Evolutionary conservation across 164 flowering plant genomes (phyloP).

Genomic region (Aristolochia fimbriata): DNA sequence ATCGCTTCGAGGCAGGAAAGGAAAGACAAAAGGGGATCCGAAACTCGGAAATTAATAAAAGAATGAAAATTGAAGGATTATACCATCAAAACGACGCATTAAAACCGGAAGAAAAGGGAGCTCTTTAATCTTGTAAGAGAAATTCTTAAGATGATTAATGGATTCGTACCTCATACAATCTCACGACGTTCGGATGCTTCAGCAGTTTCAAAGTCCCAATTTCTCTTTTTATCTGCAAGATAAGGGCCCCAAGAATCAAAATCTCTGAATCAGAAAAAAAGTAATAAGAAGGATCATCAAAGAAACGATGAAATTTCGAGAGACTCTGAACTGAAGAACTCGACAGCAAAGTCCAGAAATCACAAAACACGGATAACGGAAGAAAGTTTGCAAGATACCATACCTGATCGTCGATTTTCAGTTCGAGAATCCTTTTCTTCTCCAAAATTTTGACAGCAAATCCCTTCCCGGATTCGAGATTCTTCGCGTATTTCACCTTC

Average conservation of each 20-base stretch:
- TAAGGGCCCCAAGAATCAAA: background rate
- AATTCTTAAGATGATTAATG: background rate
- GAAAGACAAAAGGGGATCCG: background rate
- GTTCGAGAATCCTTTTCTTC: slow-evolving; percentile 47
- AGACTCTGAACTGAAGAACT: background rate
- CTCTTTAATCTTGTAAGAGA: background rate
- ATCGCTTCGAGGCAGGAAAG: background rate
- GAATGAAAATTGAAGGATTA: background rate
- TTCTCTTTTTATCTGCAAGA: slow-evolving; percentile 81
- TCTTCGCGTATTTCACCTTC: slow-evolving; percentile 64
- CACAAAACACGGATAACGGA: background rate
- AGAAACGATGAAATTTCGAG: background rate
- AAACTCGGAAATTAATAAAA: background rate
- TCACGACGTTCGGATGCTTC: slow-evolving; percentile 85
- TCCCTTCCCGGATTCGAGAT: slow-evolving; percentile 44
- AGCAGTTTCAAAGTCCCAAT: slow-evolving; percentile 81
- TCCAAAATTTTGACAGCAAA: slow-evolving; percentile 87
- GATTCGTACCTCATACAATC: slow-evolving; percentile 62
- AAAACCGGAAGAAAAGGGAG: background rate
- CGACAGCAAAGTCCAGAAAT: background rate
- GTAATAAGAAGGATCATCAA: background rate
- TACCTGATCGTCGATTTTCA: slow-evolving; percentile 74
- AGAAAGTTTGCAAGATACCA: background rate
- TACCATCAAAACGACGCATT: background rate
- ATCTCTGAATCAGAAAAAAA: background rate